phyloP scores from a whole-genome alignment of 2,329 filamentous ascomycete genomes.

The Fusarium tuaranense region DNA sequence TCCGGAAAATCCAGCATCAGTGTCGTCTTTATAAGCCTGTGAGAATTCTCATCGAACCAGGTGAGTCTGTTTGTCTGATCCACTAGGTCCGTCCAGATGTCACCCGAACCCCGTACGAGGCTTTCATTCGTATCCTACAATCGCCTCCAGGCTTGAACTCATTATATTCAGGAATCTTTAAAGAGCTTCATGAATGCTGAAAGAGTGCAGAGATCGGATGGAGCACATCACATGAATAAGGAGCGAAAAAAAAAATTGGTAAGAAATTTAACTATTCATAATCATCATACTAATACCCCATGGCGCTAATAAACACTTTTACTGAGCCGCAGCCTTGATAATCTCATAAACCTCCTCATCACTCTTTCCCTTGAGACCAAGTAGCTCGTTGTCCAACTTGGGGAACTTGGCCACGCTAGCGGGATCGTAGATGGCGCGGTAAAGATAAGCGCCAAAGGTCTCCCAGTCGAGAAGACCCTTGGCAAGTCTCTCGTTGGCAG shows the following conservation, averaged over 20 bases:
- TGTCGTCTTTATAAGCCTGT: background rate
- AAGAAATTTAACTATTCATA: background rate
- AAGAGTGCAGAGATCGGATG: background rate
- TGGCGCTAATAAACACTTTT: background rate
- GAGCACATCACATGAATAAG: no score
- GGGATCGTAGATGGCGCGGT: constrained; percentile 47
- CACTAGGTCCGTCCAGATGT: background rate
- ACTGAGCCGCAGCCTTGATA: constrained; percentile 38
- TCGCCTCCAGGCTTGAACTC: background rate
- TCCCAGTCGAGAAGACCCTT: constrained; percentile 45
- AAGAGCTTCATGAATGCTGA: background rate
- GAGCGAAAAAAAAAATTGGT: background rate
- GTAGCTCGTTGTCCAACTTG: constrained; percentile 56
- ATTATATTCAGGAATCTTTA: background rate
- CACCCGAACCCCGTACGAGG: background rate
- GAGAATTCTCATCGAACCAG: background rate
- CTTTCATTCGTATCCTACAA: background rate
- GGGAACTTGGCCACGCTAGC: constrained; percentile 49
- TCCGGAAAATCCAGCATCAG: background rate
- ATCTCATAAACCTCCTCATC: constrained; percentile 54
- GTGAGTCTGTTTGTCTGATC: background rate
- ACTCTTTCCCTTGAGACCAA: constrained; percentile 57
- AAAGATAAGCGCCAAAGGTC: constrained; percentile 50
- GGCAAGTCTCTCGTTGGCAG: constrained; percentile 46
- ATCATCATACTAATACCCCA: background rate